Evolutionary conservation across 139 green algal species (phyloP).

Genomic region (Ulvella scutata): DNA sequence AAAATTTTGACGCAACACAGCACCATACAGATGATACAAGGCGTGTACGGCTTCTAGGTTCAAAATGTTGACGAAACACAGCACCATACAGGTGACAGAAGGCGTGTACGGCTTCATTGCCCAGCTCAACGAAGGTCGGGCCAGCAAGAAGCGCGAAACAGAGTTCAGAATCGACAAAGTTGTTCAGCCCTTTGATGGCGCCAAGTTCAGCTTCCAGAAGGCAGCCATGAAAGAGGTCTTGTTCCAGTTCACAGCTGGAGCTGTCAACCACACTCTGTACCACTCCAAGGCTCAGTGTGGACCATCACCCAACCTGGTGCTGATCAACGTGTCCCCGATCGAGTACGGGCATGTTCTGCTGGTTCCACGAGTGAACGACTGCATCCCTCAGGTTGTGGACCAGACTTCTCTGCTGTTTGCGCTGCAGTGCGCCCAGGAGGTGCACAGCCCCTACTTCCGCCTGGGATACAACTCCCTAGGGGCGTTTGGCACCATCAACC

Average conservation of each 20-base stretch:
- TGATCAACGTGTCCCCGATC: conserved; percentile 97
- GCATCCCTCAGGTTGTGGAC: conserved; percentile 54
- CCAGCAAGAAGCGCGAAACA: conserved; percentile 89
- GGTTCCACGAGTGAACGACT: conserved; percentile 66
- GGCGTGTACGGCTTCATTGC: conserved; percentile 74
- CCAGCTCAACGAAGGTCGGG: conserved; percentile 90
- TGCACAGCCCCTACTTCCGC: conserved; percentile 79
- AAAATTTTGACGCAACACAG: too few species aligned
- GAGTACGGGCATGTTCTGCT: conserved; percentile 98
- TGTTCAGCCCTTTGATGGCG: conserved; percentile 73
- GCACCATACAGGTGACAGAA: neutral
- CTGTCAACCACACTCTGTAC: neutral
- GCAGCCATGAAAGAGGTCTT: conserved; percentile 80
- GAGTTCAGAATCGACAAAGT: conserved; percentile 91
- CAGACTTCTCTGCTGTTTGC: conserved; percentile 49
- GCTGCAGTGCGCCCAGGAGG: conserved; percentile 74
- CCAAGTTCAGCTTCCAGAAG: conserved; percentile 98
- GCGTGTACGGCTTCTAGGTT: too few species aligned
- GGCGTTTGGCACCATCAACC: conserved; percentile 97
- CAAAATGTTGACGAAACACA: too few species aligned
- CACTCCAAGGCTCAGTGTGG: neutral
- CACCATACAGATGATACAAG: too few species aligned
- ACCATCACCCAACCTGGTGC: conserved; percentile 60
- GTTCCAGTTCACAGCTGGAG: conserved; percentile 61
- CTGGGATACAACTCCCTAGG: conserved; percentile 94